A percentile compares a stretch with the other conserved stretches of the same genome.
Conservation (phyloP, 345 rosid species). For the Angophora floribunda region DNA sequence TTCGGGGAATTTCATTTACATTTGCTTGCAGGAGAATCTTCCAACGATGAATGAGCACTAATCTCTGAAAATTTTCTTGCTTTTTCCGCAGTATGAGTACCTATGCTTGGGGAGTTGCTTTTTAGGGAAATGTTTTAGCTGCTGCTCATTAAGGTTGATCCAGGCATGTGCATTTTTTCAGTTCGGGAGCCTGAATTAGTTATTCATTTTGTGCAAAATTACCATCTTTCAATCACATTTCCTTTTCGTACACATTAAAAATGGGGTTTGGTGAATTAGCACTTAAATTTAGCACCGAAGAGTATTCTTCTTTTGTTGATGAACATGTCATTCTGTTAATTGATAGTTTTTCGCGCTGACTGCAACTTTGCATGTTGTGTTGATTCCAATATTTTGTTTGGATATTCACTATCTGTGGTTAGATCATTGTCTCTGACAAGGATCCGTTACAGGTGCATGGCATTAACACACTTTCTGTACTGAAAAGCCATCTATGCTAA, state of each 20-base stretch:
- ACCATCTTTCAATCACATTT: not conserved
- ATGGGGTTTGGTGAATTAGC: not conserved
- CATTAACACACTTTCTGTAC: not conserved
- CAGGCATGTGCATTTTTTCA: accelerated
- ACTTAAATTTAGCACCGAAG: not conserved
- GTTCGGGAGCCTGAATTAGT: not conserved
- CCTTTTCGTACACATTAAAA: accelerated
- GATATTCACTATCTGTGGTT: not conserved
- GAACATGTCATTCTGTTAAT: not conserved
- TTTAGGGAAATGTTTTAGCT: not conserved
- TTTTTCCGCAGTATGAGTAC: accelerated
- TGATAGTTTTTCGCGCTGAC: accelerated
- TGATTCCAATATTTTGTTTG: not conserved
- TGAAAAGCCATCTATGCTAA: not conserved
- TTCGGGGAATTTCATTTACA: not conserved
- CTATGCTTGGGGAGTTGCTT: not conserved
- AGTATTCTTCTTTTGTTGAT: not conserved
- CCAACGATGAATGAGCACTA: not conserved
- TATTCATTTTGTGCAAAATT: not conserved
- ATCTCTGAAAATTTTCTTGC: not conserved
- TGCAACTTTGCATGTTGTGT: not conserved
- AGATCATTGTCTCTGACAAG: not conserved
- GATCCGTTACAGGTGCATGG: not conserved
- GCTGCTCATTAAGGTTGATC: not conserved
- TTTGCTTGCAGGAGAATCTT: not conserved